Evolutionary conservation across 2,329 filamentous ascomycete species (phyloP).

Genomic region (Didymella segeticola): DNA sequence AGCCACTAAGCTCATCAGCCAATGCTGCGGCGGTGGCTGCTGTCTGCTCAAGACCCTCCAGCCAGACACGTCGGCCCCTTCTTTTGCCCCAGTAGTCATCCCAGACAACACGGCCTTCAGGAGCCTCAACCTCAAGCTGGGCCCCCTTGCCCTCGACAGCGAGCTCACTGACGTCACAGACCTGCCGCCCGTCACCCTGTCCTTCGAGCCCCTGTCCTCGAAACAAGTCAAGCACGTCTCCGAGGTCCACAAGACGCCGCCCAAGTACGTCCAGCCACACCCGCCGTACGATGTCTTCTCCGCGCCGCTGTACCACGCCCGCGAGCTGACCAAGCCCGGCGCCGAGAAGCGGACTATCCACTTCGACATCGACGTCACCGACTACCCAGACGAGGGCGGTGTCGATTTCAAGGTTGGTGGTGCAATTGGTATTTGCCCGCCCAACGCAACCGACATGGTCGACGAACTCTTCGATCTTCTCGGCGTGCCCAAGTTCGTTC

Average conservation of each 20-base stretch:
- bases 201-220: slow-evolving; percentile 66
- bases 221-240: slow-evolving; percentile 51
- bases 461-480: slow-evolving; percentile 85
- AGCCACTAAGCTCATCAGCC: slow-evolving; percentile 66
- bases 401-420: slow-evolving; percentile 97
- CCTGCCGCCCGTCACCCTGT: slow-evolving; percentile 77
- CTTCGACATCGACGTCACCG: slow-evolving; percentile 94
- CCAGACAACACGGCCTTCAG: slow-evolving; percentile 88
- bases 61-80: slow-evolving; percentile 53
- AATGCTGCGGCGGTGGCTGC: slow-evolving; percentile 70
- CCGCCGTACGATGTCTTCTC: slow-evolving; percentile 91
- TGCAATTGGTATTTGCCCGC: slow-evolving; percentile 90
- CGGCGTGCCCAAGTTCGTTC: slow-evolving; percentile 78
- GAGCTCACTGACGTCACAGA: slow-evolving; percentile 73
- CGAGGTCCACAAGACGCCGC: slow-evolving; percentile 69
- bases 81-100: slow-evolving; percentile 56
- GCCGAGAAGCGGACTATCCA: slow-evolving; percentile 98
- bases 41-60: slow-evolving; percentile 65
- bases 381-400: slow-evolving; percentile 84
- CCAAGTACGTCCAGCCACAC: slow-evolving; percentile 90
- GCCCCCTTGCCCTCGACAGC: slow-evolving; percentile 72
- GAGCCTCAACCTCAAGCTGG: slow-evolving; percentile 78
- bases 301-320: slow-evolving; percentile 82
- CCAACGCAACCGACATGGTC: slow-evolving; percentile 78
- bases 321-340: slow-evolving; percentile 84